Evolutionary conservation across 225 moss, liverwort and hornwort species (phyloP), one percentile per base, ranked within the genome.

Genomic region (Bryum argenteum): DNA sequence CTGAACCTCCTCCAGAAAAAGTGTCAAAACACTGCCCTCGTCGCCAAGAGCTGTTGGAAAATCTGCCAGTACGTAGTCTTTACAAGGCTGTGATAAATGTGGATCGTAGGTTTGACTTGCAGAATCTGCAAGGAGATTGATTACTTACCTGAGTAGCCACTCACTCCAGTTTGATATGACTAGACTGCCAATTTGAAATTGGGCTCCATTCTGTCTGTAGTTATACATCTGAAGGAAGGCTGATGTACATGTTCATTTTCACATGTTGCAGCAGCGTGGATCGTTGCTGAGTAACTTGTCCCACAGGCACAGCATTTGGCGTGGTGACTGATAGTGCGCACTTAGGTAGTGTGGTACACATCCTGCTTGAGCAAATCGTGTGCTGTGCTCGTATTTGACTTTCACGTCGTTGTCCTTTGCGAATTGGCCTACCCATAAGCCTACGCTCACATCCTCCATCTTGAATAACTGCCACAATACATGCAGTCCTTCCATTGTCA

Each of bases 401-500:
- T 85, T 72, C 72, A 88, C 81, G 41, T 75, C 61, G 37, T 80
- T 85, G 38, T 82, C 69, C 65, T 72, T 79, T 8, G 79, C 82
- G 54, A 80, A 85, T 40, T 85, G 79, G 42, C 80, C 85, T 39
- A 88, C 82, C 85, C 85, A 88, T 70, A 88, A 71, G 38, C 85
- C 88, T 44, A 87, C 81, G 63, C 84, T 79, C 4, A 87, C 87
- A 61, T 87, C 87, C 59, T 87, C 87, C 87, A 87, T 87, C 71
- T 87, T 87, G 70, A 87, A 87, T 59, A 87, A 76, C 87, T 84
- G 81, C 33, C 47, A 84, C 38, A 66, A 21, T n/a, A 43, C 43
- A 67, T 7, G 40, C 12, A 21, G 57, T 75, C 52, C 61, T 48
- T 56, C 65, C 66, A 1, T 23, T 64, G 43, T 44, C 69, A 33